phyloP scores from a whole-genome alignment of 2,329 filamentous ascomycete species.

The Nigrospora osmanthi region DNA sequence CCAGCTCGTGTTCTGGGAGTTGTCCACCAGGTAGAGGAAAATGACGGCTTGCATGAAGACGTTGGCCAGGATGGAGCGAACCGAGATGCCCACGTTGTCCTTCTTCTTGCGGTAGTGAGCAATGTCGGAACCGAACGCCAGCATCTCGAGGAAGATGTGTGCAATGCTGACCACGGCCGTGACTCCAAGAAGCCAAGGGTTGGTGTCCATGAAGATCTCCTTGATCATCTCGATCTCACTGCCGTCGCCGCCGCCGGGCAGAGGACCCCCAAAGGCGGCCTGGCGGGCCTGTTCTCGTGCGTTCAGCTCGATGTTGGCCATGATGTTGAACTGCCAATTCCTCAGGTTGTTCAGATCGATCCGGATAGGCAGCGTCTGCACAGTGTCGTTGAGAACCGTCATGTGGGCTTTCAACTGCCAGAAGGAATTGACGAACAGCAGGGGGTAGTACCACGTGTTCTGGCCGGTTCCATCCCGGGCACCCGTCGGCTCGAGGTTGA shows the following conservation, averaged over 20 bases:
- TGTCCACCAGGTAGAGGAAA: slow-evolving; percentile 94
- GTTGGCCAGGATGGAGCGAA: slow-evolving; percentile 92
- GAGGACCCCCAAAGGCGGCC: slow-evolving; percentile 63
- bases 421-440: slow-evolving; percentile 91
- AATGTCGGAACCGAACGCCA: slow-evolving; percentile 97
- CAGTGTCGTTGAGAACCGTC: slow-evolving; percentile 84
- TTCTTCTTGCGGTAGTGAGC: slow-evolving; percentile 99
- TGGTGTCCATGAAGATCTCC: slow-evolving; percentile 88
- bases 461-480: slow-evolving; percentile 77
- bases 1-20: slow-evolving; percentile 96
- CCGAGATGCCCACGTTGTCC: slow-evolving; percentile 93
- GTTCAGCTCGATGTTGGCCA: slow-evolving; percentile 79
- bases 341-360: slow-evolving; percentile 76
- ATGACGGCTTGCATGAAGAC: slow-evolving; percentile 97
- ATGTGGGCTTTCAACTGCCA: slow-evolving; percentile 93
- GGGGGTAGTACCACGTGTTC: slow-evolving; percentile 88
- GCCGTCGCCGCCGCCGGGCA: slow-evolving; percentile 77
- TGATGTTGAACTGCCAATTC: slow-evolving; percentile 83
- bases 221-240: slow-evolving; percentile 97
- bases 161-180: slow-evolving; percentile 79
- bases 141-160: slow-evolving; percentile 90
- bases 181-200: slow-evolving; percentile 79
- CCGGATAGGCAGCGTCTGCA: slow-evolving; percentile 72
- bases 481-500: slow-evolving; percentile 71
- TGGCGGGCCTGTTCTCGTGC: slow-evolving; percentile 76